Base-by-base conservation (phyloP, 179 eudicot species). In the Camellia oleifera region DNA sequence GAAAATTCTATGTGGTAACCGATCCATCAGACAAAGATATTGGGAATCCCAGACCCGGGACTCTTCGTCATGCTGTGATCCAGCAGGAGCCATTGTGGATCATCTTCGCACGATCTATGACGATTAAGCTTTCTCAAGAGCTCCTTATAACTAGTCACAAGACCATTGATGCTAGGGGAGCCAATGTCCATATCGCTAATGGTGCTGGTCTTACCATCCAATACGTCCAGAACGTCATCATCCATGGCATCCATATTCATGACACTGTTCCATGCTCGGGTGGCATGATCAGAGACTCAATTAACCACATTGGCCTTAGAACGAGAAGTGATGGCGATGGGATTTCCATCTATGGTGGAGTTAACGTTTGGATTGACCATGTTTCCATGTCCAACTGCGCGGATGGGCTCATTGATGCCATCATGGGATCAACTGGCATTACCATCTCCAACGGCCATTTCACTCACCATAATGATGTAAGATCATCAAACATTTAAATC, bases 401-500 rank as follows among this genome's bases (percentile, higher is more conserved):
- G 0, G 94, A 92, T 45, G 94, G 97, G 10, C 90, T 92, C 50
- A 82, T 92, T 64, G 97, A 92, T 73, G 88, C 83, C 11, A 83
- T 91, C 70, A 78, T 85, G 83, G 94, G 83, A 0, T 91, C 94
- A 26, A 91, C 93, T 0, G 93, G 88, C 0, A 81, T 92, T 52
- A 91, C 94, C 69, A 89, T 92, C 85, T 91, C 94, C 46, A 92
- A 92, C 76, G 79, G 89, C 81, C 92, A 91, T 71, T 89, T 92
- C 90, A 86, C 88, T 17, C 74, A 86, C 40, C 92, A 92, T 76
- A 83, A 89, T 48, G 89, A 88, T 12, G 92, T 91, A 82, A 50
- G 68, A 20, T 78, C 7, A 13, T 17, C 56, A 69, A 46, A 8
- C 7, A 72, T n/a, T 23, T n/a, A 46, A 17, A 48, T 3, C 26